Percentiles rank a stretch among this genome's conserved stretches.
These are phyloP conservation scores for Dictyostelium capitatum DNA, from an alignment of 78 protist genomes.

Conservation along the genomic window DNA sequence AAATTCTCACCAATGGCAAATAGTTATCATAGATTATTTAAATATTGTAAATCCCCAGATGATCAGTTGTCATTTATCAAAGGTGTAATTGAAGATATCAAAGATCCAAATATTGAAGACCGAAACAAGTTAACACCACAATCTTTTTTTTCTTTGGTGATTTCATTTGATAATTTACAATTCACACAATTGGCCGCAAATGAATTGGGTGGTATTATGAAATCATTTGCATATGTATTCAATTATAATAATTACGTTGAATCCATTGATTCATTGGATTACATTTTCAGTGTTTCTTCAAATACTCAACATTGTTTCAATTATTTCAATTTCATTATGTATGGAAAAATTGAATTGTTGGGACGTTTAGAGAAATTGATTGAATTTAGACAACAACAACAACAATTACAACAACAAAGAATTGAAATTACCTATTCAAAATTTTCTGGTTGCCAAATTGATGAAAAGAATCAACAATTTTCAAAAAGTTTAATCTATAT, in stretches of 20 bases:
- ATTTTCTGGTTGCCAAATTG: too few relatives aligned
- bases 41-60: slow-evolving; percentile 6
- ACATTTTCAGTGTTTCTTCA: neutral
- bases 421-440: too few relatives aligned
- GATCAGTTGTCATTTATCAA: neutral
- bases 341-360: neutral
- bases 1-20: too few relatives aligned
- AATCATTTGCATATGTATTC: neutral
- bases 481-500: too few relatives aligned
- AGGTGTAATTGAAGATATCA: neutral
- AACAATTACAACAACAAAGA: neutral
- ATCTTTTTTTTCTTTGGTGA: neutral
- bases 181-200: neutral
- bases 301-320: neutral
- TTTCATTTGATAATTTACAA: neutral
- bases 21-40: neutral
- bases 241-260: neutral
- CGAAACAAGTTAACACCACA: neutral
- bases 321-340: neutral
- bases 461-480: too few relatives aligned
- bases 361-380: neutral
- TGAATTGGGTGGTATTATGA: neutral
- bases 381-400: neutral
- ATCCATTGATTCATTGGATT: neutral
- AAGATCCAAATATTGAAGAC: neutral